Evolutionary conservation across 2,329 filamentous ascomycete species (phyloP).

Genomic region (Colletotrichum phormii): DNA sequence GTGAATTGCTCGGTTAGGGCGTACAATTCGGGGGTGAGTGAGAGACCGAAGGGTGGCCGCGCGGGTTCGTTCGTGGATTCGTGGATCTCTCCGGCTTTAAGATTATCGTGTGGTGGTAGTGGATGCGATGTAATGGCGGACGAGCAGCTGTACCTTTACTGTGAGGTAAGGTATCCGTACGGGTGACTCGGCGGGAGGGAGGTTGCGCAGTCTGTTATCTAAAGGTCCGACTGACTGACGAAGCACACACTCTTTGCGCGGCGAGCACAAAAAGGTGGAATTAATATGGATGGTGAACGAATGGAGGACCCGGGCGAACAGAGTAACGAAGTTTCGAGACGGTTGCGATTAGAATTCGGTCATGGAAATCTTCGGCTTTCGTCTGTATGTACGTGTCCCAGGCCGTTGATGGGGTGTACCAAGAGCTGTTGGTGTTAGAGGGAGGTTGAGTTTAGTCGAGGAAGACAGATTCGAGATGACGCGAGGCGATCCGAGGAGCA

Average conservation of each 20-base stretch:
- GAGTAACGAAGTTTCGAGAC: background rate
- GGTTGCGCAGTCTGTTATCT: background rate
- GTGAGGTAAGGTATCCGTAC: background rate
- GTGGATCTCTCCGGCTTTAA: background rate
- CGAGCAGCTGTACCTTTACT: background rate
- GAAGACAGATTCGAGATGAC: background rate
- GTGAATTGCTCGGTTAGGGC: background rate
- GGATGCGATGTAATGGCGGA: background rate
- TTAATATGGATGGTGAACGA: slow-evolving; percentile 13
- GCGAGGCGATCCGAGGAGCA: background rate
- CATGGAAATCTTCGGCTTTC: background rate
- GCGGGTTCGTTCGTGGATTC: background rate
- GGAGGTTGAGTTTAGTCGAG: background rate
- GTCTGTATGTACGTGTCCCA: background rate
- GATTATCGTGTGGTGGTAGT: slow-evolving; percentile 1
- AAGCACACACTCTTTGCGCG: slow-evolving; percentile 1
- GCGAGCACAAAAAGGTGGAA: slow-evolving; percentile 2
- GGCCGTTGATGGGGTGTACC: background rate
- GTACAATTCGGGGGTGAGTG: background rate
- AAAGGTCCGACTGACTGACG: background rate
- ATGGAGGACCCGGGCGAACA: background rate
- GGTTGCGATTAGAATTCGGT: slow-evolving; percentile 8
- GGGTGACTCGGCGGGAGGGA: slow-evolving; percentile 17
- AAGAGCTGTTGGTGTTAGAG: background rate
- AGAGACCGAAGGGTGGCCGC: no score